Evolutionary conservation across 331 rosid genomes (phyloP).

Genomic region (Arachis monticola): DNA sequence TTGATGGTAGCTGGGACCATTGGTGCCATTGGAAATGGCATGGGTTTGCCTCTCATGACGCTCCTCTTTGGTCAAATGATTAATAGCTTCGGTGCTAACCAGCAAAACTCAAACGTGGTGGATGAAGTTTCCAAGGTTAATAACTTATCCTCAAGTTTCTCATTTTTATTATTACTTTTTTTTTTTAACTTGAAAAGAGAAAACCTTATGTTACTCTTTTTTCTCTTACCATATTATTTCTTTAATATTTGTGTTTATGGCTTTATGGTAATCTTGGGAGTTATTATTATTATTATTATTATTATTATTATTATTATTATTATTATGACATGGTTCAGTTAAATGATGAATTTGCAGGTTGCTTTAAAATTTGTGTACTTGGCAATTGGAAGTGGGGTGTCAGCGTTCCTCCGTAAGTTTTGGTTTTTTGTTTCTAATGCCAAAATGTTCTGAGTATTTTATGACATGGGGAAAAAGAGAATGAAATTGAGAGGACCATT

Average conservation of each 20-base stretch:
- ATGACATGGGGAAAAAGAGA: not conserved
- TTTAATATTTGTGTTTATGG: too few relatives aligned
- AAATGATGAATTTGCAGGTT: conserved; percentile 54
- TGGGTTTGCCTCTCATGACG: conserved; percentile 67
- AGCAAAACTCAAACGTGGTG: conserved; percentile 40
- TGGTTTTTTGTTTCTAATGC: not conserved
- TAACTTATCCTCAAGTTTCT: too few relatives aligned
- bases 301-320: too few relatives aligned
- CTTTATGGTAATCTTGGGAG: too few relatives aligned
- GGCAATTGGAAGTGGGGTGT: conserved; percentile 58
- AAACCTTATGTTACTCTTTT: too few relatives aligned
- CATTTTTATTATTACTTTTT: too few relatives aligned
- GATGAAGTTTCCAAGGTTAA: conserved; percentile 51
- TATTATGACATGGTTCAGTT: not conserved
- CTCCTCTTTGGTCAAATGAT: conserved; percentile 64
- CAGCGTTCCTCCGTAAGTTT: conserved; percentile 77
- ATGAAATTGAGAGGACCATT: conserved; percentile 23
- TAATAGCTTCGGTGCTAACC: conserved; percentile 62
- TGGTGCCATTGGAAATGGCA: conserved; percentile 71
- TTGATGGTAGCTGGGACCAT: conserved; percentile 63
- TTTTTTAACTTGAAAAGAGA: too few relatives aligned
- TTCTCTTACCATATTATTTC: too few relatives aligned
- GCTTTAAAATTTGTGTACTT: conserved; percentile 69
- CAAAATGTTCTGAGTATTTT: not conserved
- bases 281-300: too few relatives aligned